Evolutionary conservation across 768 basidiomycete genomes (phyloP), one percentile per base, ranked within the genome.

Genomic region (Tricholoma terreum): DNA sequence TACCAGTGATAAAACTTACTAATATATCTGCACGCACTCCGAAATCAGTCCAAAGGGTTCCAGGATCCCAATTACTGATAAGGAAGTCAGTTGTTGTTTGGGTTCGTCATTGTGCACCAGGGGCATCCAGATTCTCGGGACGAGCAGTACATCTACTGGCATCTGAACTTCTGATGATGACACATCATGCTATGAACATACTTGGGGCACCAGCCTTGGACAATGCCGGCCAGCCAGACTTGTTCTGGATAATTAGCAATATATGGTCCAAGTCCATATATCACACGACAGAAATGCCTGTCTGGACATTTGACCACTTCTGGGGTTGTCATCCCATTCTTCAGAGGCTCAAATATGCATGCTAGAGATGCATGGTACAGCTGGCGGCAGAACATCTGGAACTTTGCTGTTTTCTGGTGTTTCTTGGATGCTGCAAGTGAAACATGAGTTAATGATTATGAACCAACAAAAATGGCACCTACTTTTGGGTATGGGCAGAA

Each of bases 161-260:
- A 75, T 4, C 65, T n/a, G n/a, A n/a, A n/a, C n/a, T n/a, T n/a
- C n/a, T n/a, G n/a, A n/a, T n/a, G n/a, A n/a, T n/a, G n/a, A n/a
- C n/a, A n/a, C n/a, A n/a, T n/a, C n/a, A n/a, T n/a, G n/a, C n/a
- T n/a, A n/a, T n/a, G n/a, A n/a, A n/a, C n/a, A n/a, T 64, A 38
- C 70, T 67, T n/a, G n/a, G n/a, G n/a, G n/a, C n/a, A n/a, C n/a
- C n/a, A n/a, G n/a, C n/a, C n/a, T n/a, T n/a, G n/a, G 1, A 76
- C 70, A 30, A 71, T 62, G 30, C 70, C 63, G 0, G 73, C 59
- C 0, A 74, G 55, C 3, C 66, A 51, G 4, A 65, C 67, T 56
- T 75, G 71, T 57, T 75, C 72, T 0, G 73, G 74, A 42, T 76
- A n/a, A n/a, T n/a, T n/a, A n/a, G n/a, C n/a, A n/a, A n/a, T n/a